Percentiles rank a stretch among this genome's conserved stretches.
phyloP scores from a whole-genome alignment of 257 asterid species.

The Solanum megistacrolobum region DNA sequence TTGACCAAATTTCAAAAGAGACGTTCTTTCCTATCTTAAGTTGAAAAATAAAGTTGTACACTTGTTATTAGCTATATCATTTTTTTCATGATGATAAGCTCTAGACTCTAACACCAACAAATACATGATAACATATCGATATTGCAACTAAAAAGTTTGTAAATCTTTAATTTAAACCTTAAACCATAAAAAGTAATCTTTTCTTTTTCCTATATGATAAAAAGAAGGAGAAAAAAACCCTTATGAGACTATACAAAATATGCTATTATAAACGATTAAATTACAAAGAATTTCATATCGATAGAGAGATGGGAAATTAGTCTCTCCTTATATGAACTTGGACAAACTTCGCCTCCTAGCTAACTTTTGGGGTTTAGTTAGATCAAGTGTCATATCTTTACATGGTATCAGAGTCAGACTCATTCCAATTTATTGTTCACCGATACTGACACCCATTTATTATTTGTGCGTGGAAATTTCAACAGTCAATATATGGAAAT shows the following conservation, averaged over 20 bases:
- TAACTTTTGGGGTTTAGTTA: no score
- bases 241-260: no score
- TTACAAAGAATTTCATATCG: fast-evolving
- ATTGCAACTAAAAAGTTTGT: background rate
- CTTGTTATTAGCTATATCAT: background rate
- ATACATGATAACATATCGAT: background rate
- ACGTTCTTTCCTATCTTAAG: background rate
- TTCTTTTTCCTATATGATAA: background rate
- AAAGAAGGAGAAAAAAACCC: background rate
- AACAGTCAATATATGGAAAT: background rate
- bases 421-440: no score
- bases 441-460: no score
- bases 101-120: background rate
- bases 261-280: no score
- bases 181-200: background rate
- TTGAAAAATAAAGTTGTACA: no score
- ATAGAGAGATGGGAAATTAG: no score
- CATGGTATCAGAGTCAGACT: no score
- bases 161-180: background rate
- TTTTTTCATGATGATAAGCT: background rate
- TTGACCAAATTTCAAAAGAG: background rate
- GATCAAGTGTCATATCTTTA: no score
- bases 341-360: background rate
- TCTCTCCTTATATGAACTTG: no score
- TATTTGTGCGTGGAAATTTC: background rate